Base-by-base conservation (phyloP, 805 yeast species). In the Jamesozyma piceae region DNA sequence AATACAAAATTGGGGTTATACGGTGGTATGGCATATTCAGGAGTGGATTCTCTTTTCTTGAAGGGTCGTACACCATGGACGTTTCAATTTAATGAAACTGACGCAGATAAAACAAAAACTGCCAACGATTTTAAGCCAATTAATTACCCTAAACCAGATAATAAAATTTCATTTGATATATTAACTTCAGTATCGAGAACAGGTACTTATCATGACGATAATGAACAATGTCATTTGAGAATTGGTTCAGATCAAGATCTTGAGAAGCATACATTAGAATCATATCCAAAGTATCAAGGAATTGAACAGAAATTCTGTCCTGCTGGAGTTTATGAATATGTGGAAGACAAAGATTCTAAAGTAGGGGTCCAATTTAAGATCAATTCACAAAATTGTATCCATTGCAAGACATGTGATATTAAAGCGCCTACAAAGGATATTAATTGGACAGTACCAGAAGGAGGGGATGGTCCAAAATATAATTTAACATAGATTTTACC, bases 391-490 rank as follows among this genome's bases (percentile, higher is more conserved):
- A 92, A 92, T 65, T 92, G 98, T 69, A 89, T 92, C 51, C 98
- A 92, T 64, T 92, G 98, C 69, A 92, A 92, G 66, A 90, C 97
- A 2, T 90, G 98, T 70, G 98, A 92, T 65, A 92, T 92, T 63
- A 92, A 92, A 65, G 94, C 82, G 9, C 98, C 98, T 6, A 73
- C 86, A 1, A 96, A 90, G 65, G 96, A 89, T 58, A 92, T 92
- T 48, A 73, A 77, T 58, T 92, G 98, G 98, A 76, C 80, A 11
- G 95, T 87, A n/a, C 98, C 98, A 6, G 97, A 92, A 68, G 97
- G 98, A 47, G 97, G 97, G 26, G 98, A 84, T 62, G 98, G 98
- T 13, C 98, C 98, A 44, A 92, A 92, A 64, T 92, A 92, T 62
- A 80, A 81, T 3, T 19, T 35, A 15, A 47, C 48, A 22, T 47